Conservation (phyloP, 2,329 filamentous ascomycete species). For the Ilyonectria robusta region DNA sequence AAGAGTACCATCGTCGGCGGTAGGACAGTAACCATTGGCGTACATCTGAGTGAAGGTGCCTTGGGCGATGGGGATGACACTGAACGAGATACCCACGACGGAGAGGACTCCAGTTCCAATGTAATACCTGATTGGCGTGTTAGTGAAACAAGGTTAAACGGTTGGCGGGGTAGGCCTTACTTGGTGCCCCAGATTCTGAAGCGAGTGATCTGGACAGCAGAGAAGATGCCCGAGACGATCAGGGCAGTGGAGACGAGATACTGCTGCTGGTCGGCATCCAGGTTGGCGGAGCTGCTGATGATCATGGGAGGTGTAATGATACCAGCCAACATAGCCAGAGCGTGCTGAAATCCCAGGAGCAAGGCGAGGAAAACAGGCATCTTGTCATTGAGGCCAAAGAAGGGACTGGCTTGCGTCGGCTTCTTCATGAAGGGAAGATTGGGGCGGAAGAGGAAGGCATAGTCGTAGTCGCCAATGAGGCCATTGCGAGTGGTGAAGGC, state of each 20-base stretch:
- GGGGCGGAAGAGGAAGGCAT: slow-evolving; percentile 86
- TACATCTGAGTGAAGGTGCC: slow-evolving; percentile 86
- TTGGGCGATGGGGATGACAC: slow-evolving; percentile 60
- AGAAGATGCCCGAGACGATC: slow-evolving; percentile 84
- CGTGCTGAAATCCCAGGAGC: slow-evolving; percentile 84
- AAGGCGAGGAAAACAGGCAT: slow-evolving; percentile 83
- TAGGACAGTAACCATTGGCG: slow-evolving; percentile 76
- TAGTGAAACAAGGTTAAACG: background rate
- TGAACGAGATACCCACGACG: slow-evolving; percentile 74
- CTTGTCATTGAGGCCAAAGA: slow-evolving; percentile 85
- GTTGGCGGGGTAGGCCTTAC: slow-evolving; percentile 50
- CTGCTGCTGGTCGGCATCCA: slow-evolving; percentile 72
- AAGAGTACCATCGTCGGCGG: slow-evolving; percentile 71
- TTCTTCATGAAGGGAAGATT: slow-evolving; percentile 86
- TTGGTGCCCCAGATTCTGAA: slow-evolving; percentile 79
- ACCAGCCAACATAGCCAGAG: slow-evolving; percentile 81
- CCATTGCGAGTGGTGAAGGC: slow-evolving; percentile 75
- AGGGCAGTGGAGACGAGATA: slow-evolving; percentile 85
- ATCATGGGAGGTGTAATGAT: slow-evolving; percentile 86
- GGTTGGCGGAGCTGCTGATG: slow-evolving; percentile 75
- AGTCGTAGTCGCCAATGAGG: slow-evolving; percentile 89
- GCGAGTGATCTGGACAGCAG: slow-evolving; percentile 81
- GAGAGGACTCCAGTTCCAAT: slow-evolving; percentile 85
- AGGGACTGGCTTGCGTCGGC: slow-evolving; percentile 70
- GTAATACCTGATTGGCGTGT: slow-evolving; percentile 70